These are phyloP conservation scores for Syzygium aqueum DNA, from an alignment of 345 rosid species.

Conservation along the genomic window DNA sequence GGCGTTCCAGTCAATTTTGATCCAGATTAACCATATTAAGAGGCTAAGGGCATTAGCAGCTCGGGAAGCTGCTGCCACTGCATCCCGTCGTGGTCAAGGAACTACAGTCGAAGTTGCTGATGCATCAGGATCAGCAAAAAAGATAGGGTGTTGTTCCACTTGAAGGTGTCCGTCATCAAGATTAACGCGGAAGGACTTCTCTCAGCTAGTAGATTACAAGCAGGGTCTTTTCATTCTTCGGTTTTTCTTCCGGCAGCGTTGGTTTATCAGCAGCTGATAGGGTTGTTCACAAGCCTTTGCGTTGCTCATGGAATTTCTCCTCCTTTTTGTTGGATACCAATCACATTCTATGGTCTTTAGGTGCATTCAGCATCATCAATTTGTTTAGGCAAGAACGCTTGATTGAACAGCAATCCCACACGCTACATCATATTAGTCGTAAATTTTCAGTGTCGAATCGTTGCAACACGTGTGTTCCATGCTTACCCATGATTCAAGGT, in stretches of 20 bases:
- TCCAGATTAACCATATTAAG: conserved; percentile 56
- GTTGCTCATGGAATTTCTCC: background rate
- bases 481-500: background rate
- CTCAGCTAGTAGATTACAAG: background rate
- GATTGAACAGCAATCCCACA: background rate
- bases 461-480: background rate
- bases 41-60: conserved; percentile 73
- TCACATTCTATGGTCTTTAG: background rate
- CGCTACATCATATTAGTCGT: background rate
- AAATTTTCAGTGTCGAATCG: background rate
- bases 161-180: background rate
- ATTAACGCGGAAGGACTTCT: background rate
- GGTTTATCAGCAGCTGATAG: background rate
- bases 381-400: background rate
- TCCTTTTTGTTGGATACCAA: background rate
- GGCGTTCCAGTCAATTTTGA: conserved; percentile 61
- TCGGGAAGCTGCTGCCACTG: conserved; percentile 44
- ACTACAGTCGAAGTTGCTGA: conserved; percentile 54
- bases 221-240: background rate
- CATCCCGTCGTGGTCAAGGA: conserved; percentile 46
- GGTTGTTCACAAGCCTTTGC: background rate
- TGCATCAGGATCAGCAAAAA: conserved; percentile 31
- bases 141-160: conserved; percentile 53
- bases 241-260: background rate
- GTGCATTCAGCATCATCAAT: background rate